These are phyloP conservation scores for Lachancea lanzarotensis DNA, from an alignment of 805 yeast species.

Conservation along the genomic window DNA sequence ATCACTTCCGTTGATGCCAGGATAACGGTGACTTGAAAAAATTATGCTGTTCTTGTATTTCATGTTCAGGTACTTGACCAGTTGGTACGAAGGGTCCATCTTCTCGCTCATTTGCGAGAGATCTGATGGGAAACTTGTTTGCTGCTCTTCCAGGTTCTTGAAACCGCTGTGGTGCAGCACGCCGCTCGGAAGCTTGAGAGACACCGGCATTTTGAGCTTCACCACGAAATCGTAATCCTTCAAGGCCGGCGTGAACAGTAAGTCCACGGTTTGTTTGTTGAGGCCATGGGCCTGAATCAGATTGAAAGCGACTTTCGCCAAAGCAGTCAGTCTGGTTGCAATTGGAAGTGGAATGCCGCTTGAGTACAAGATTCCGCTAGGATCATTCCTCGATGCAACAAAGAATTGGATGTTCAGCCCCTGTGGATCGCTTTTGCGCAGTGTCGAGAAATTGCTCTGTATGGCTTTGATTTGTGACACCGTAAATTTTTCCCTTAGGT, in stretches of 20 bases:
- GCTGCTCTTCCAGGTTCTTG: conserved; percentile 46
- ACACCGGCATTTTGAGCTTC: conserved; percentile 42
- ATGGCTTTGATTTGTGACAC: conserved; percentile 56
- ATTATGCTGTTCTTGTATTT: conserved; percentile 63
- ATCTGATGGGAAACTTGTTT: conserved; percentile 32
- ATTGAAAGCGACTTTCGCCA: conserved; percentile 67
- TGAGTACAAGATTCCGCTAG: conserved; percentile 83
- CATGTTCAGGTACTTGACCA: conserved; percentile 52
- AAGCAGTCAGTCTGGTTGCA: conserved; percentile 80
- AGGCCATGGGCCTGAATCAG: conserved; percentile 44
- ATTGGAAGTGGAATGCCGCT: conserved; percentile 60
- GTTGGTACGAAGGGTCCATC: conserved; percentile 56
- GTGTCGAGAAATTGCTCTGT: conserved; percentile 54
- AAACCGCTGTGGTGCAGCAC: conserved; percentile 46
- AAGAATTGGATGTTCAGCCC: conserved; percentile 74
- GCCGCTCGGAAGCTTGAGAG: conserved; percentile 47
- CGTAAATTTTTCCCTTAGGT: conserved; percentile 55
- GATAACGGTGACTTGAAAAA: conserved; percentile 55
- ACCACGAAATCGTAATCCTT: conserved; percentile 80
- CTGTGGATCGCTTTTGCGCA: conserved; percentile 75
- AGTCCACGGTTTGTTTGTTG: conserved; percentile 38
- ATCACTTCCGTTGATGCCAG: conserved; percentile 47
- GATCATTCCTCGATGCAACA: conserved; percentile 76
- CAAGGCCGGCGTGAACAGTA: conserved; percentile 73
- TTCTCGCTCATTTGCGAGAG: conserved; percentile 37